These are phyloP conservation scores for Yarrowia sp. DNA, from an alignment of 805 yeast species.

Conservation along the genomic window DNA sequence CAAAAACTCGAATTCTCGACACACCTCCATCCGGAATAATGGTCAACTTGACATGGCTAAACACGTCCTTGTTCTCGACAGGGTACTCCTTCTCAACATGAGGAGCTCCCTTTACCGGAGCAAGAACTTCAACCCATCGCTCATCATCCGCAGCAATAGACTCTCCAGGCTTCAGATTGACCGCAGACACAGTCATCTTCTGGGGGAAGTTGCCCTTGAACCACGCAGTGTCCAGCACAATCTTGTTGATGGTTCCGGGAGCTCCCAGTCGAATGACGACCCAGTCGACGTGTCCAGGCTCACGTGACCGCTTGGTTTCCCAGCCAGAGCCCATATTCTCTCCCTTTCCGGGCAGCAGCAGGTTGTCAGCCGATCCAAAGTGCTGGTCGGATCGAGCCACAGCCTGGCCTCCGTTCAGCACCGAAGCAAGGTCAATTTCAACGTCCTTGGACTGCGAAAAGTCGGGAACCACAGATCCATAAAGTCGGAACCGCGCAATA, in stretches of 20 bases:
- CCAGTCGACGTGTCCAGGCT: slow-evolving; percentile 89
- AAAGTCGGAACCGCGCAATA: slow-evolving; percentile 89
- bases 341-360: slow-evolving; percentile 92
- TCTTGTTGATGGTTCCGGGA: slow-evolving; percentile 59
- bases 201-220: slow-evolving; percentile 96
- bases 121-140: slow-evolving; percentile 71
- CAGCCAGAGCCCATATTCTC: slow-evolving; percentile 97
- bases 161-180: slow-evolving; percentile 51
- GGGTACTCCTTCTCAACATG: slow-evolving; percentile 75
- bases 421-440: slow-evolving; percentile 78
- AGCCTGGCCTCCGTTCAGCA: slow-evolving; percentile 87
- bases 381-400: slow-evolving; percentile 87
- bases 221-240: slow-evolving; percentile 90
- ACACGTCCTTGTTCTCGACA: slow-evolving; percentile 45
- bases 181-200: slow-evolving; percentile 70
- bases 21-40: slow-evolving; percentile 98
- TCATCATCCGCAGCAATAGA: slow-evolving; percentile 54
- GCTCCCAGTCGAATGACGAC: slow-evolving; percentile 82
- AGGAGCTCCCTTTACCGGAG: slow-evolving; percentile 76
- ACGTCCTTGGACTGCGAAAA: slow-evolving; percentile 56
- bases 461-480: slow-evolving; percentile 82
- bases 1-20: slow-evolving; percentile 85
- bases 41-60: slow-evolving; percentile 76
- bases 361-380: slow-evolving; percentile 89
- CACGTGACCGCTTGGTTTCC: slow-evolving; percentile 93